phyloP scores from a whole-genome alignment of 768 basidiomycete genomes.

The Mycena maculata region DNA sequence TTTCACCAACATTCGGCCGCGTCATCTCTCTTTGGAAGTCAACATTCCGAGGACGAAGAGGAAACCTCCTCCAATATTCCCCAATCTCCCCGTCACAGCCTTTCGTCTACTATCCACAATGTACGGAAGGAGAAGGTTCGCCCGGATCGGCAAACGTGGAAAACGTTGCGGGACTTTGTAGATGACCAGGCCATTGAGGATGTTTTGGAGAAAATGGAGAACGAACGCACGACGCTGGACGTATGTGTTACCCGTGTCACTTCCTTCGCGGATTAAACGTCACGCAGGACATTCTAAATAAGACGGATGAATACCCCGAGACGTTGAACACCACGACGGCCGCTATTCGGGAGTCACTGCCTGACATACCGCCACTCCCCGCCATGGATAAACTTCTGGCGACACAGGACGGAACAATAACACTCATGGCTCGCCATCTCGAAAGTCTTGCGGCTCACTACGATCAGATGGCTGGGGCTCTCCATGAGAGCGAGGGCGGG shows the following conservation, averaged over 20 bases:
- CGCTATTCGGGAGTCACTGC: constrained; percentile 66
- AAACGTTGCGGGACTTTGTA: constrained; percentile 86
- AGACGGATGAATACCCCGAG: constrained; percentile 77
- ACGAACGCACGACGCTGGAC: constrained; percentile 73
- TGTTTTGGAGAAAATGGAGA: constrained; percentile 77
- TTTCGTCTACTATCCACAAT: constrained; percentile 55
- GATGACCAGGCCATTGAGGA: constrained; percentile 87
- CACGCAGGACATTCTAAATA: constrained; percentile 70
- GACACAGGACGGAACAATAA: constrained; percentile 67
- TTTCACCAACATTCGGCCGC: constrained; percentile 76
- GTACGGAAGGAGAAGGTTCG: constrained; percentile 46
- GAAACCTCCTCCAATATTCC: constrained; percentile 32
- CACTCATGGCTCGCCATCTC: constrained; percentile 78
- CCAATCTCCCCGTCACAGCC: constrained; percentile 49
- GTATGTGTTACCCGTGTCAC: constrained; percentile 52
- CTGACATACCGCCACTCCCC: constrained; percentile 47
- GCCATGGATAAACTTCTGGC: constrained; percentile 62
- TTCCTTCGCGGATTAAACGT: constrained; percentile 5
- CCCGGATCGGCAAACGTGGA: constrained; percentile 73
- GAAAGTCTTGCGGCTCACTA: constrained; percentile 82
- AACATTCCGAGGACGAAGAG: constrained; percentile 61
- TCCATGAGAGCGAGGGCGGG: constrained; percentile 77
- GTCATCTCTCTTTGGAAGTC: constrained; percentile 85
- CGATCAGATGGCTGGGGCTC: constrained; percentile 77
- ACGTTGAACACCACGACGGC: constrained; percentile 66